Base-by-base conservation (phyloP, 306 rosid genomes). In the Parietaria judaica region DNA sequence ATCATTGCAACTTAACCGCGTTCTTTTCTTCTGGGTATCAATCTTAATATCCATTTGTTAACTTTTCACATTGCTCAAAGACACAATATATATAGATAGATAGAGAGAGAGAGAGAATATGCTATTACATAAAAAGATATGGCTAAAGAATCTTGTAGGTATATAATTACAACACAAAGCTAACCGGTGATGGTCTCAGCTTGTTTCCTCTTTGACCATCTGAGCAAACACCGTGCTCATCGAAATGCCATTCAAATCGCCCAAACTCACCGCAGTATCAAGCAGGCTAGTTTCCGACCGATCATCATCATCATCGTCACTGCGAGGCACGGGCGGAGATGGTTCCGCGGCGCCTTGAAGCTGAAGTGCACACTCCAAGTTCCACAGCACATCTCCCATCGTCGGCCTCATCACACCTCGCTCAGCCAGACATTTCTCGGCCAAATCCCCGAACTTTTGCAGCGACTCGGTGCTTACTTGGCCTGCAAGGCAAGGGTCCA, bases 351-450 rank as follows among this genome's bases (percentile, higher is more conserved):
- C 43, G 56, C 72, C 80, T 54, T 83, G 77, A 14, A 83, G 81
- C 56, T 73, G 79, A 46, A 86, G 77, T 36, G 75, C 85, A 70
- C 14, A 72, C 63, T 86, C 95, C 74, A 86, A 73, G 72, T 86
- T 82, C 95, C 95, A 86, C 54, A 86, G 41, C 60, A 86, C 77
- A 47, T 86, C 76, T 16, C 95, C 95, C 89, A 83, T 84, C 14
- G 80, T 48, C 10, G 95, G 87, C 54, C 95, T 71, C 35, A 76
- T 72, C 23, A 64, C 43, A 7, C 87, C 80, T 8, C 65, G 56
- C 60, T 68, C 83, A 8, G 85, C 80, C 75, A 86, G 49, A 78
- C 95, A 83, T 67, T 86, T 86, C 5, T 67, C 78, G 3, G 74
- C 81, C 36, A 74, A 70, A 31, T 79, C 83, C 41, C 72, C 70